Conservation (phyloP, 2,329 filamentous ascomycete species). For the Monosporascus cannonballus region DNA sequence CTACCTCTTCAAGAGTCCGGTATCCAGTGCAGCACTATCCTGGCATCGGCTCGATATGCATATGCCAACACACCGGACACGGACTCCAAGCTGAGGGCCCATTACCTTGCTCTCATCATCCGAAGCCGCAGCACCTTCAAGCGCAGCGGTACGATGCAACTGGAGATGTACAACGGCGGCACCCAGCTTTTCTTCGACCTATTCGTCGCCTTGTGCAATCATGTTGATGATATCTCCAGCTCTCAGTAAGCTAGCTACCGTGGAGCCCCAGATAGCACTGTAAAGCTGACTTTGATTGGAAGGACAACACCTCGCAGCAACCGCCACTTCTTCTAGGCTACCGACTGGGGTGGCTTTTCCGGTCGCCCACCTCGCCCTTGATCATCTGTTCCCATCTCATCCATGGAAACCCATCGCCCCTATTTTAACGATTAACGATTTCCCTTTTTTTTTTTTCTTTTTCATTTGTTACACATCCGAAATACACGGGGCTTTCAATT, state of each 20-base stretch:
- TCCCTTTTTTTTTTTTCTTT: too few species aligned
- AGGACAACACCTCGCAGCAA: conserved; percentile 43
- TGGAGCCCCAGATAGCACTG: too few species aligned
- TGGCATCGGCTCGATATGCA: conserved; percentile 81
- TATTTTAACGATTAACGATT: conserved; percentile 23
- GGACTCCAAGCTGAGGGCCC: conserved; percentile 84
- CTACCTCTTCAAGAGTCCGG: conserved; percentile 51
- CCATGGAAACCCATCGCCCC: not conserved
- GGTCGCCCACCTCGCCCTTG: not conserved
- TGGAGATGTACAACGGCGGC: conserved; percentile 85
- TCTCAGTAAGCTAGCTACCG: conserved; percentile 40
- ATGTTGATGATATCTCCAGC: conserved; percentile 66
- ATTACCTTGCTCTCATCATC: conserved; percentile 90
- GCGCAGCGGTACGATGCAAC: conserved; percentile 89
- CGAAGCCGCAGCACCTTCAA: conserved; percentile 84
- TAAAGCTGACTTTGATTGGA: conserved; percentile 12
- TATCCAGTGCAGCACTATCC: conserved; percentile 77
- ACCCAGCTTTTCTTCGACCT: conserved; percentile 84
- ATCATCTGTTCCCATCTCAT: conserved; percentile 4
- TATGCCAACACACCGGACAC: conserved; percentile 84
- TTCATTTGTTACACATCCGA: not conserved
- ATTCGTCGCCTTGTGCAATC: conserved; percentile 88
- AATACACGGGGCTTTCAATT: not conserved
- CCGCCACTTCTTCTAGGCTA: conserved; percentile 26
- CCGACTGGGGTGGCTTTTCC: not conserved